phyloP scores from a whole-genome alignment of 2,329 filamentous ascomycete genomes.

The Plenodomus lindquistii region DNA sequence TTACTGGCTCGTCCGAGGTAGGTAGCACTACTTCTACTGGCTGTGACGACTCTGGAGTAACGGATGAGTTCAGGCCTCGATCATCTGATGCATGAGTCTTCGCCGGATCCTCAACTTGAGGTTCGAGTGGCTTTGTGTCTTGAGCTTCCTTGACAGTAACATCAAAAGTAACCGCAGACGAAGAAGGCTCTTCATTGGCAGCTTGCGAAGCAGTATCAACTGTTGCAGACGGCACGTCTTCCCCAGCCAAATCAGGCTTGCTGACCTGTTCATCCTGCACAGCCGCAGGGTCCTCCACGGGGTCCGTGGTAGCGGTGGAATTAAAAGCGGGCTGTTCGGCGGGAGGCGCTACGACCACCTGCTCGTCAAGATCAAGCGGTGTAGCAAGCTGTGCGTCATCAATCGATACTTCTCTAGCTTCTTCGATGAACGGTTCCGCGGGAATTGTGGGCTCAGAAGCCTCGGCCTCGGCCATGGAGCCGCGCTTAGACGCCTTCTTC shows the following conservation, averaged over 20 bases:
- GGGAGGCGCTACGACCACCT: neutral
- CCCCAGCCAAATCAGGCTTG: neutral
- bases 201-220: neutral
- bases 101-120: neutral
- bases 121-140: neutral
- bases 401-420: conserved; percentile 2
- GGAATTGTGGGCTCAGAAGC: conserved; percentile 1
- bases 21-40: neutral
- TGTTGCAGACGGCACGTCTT: neutral
- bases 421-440: conserved; percentile 6
- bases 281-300: conserved; percentile 11
- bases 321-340: neutral
- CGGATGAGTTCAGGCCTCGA: neutral
- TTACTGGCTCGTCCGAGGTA: neutral
- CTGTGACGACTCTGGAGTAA: neutral
- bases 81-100: neutral
- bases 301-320: conserved; percentile 1
- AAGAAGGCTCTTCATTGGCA: neutral
- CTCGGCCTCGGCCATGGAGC: conserved; percentile 6
- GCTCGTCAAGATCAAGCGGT: conserved; percentile 3
- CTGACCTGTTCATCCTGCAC: neutral
- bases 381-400: neutral
- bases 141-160: neutral
- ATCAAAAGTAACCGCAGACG: neutral
- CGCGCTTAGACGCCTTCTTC: conserved; percentile 12